Evolutionary conservation across 2,329 filamentous ascomycete species (phyloP).

Genomic region (Pezicula carpinea): DNA sequence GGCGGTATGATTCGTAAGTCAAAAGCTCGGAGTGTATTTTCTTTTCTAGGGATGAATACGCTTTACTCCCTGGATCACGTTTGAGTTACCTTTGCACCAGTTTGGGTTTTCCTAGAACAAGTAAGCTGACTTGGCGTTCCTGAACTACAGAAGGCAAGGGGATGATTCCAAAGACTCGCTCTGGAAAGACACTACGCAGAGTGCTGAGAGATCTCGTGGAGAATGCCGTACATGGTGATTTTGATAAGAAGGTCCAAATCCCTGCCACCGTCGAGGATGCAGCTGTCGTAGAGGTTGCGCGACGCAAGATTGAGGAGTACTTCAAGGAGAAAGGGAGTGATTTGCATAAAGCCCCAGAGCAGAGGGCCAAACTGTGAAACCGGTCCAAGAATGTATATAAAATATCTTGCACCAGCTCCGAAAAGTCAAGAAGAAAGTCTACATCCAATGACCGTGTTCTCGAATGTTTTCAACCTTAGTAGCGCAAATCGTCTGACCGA

Average conservation of each 20-base stretch:
- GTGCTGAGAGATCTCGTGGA: conserved; percentile 81
- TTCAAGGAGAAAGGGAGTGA: conserved; percentile 46
- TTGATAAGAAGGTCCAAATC: conserved; percentile 65
- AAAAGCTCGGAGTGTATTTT: too few relatives aligned
- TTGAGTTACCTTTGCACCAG: too few relatives aligned
- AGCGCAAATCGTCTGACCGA: too few relatives aligned
- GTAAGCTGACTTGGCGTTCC: too few relatives aligned
- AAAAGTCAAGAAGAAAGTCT: too few relatives aligned
- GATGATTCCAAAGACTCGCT: conserved; percentile 88
- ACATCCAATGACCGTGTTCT: too few relatives aligned
- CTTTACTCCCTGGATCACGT: too few relatives aligned
- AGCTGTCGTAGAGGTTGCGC: conserved; percentile 69
- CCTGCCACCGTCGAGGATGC: conserved; percentile 84
- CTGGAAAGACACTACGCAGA: conserved; percentile 83
- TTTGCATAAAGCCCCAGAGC: conserved; percentile 22
- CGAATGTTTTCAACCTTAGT: too few relatives aligned
- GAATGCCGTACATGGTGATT: conserved; percentile 70
- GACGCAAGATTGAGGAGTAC: conserved; percentile 68
- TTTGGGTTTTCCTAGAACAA: too few relatives aligned
- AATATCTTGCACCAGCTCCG: too few relatives aligned
- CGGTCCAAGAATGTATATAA: too few relatives aligned
- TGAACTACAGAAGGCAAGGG: conserved; percentile 73
- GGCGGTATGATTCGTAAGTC: conserved; percentile 85
- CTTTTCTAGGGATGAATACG: too few relatives aligned
- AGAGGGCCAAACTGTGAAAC: conserved; percentile 44